These are phyloP conservation scores for Macrotyloma uniflorum DNA, from an alignment of 306 rosid genomes.

Conservation along the genomic window DNA sequence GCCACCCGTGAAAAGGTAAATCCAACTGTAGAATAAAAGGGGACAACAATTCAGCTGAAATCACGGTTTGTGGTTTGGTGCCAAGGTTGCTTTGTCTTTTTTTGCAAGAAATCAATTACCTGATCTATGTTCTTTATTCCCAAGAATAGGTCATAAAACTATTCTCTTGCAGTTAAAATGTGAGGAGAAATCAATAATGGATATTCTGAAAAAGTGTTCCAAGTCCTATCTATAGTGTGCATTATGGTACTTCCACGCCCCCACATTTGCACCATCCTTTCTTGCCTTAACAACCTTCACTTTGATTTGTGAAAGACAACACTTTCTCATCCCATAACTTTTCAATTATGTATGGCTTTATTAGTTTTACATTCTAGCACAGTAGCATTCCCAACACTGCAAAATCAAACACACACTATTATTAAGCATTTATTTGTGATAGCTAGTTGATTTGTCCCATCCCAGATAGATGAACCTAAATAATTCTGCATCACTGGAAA, in stretches of 20 bases:
- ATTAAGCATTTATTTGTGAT: background rate
- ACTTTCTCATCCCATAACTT: constrained; percentile 12
- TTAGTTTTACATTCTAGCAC: background rate
- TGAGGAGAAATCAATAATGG: background rate
- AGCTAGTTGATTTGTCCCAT: background rate
- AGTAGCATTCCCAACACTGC: background rate
- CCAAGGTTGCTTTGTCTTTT: constrained; percentile 14
- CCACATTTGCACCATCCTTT: constrained; percentile 31
- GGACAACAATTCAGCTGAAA: constrained; percentile 31
- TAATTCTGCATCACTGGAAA: constrained; percentile 34
- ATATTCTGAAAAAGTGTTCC: background rate
- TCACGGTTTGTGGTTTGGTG: constrained; percentile 22
- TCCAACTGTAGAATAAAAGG: constrained; percentile 4
- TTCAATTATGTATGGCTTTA: background rate
- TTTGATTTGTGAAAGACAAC: background rate
- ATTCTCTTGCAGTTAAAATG: background rate
- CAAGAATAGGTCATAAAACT: background rate
- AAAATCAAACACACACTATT: background rate
- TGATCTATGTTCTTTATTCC: background rate
- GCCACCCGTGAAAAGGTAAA: constrained; percentile 26
- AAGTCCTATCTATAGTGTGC: background rate
- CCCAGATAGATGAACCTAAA: constrained; percentile 2
- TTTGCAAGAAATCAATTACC: constrained; percentile 3
- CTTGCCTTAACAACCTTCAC: constrained; percentile 22
- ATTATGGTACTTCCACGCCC: constrained; percentile 18